Evolutionary conservation across 192 early-diverging fungal genomes (phyloP).

Genomic region (Gryganskiella cystojenkinii): DNA sequence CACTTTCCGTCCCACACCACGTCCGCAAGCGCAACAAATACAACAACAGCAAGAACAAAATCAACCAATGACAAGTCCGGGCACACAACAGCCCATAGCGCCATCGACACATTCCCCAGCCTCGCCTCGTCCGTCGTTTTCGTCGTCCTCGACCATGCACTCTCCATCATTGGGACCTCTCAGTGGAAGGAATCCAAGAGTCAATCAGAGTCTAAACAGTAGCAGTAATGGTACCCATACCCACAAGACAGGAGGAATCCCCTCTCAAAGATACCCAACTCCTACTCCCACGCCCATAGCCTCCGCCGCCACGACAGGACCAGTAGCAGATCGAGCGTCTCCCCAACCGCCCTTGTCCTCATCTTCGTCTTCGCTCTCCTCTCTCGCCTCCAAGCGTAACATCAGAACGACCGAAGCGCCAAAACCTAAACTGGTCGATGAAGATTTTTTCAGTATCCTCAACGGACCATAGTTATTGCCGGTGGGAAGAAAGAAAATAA

Average conservation of each 20-base stretch:
- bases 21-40: background rate
- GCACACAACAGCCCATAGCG: background rate
- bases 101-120: background rate
- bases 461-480: slow-evolving; percentile 9
- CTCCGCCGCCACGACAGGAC: too few species aligned
- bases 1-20: background rate
- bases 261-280: too few species aligned
- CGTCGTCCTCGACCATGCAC: too few species aligned
- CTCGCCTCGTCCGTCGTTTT: background rate
- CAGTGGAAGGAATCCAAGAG: background rate
- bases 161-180: slow-evolving; percentile 7
- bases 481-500: too few species aligned
- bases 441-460: slow-evolving; percentile 49
- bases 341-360: background rate
- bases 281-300: too few species aligned
- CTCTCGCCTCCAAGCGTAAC: background rate
- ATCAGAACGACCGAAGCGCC: background rate
- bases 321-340: too few species aligned
- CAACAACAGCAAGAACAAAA: background rate
- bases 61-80: background rate
- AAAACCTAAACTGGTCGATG: slow-evolving; percentile 25
- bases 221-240: background rate
- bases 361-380: background rate
- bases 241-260: background rate
- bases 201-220: background rate